Conservation (phyloP, 2,329 filamentous ascomycete species). For the Whalleya microplaca region DNA sequence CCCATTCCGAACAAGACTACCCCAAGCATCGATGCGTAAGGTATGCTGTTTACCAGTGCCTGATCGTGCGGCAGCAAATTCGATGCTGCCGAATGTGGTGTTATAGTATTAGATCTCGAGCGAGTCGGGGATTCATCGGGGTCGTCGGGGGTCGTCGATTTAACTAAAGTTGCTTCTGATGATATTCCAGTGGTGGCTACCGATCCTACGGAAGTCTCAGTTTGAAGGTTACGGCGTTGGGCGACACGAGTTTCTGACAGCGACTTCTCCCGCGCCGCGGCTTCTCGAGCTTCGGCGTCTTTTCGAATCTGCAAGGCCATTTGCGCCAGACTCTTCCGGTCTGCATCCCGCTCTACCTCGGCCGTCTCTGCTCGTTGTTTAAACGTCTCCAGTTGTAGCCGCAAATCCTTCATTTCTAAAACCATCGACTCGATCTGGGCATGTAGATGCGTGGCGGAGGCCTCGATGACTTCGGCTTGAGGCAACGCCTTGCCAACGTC, state of each 20-base stretch:
- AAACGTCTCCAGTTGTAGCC: constrained; percentile 77
- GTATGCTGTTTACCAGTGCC: constrained; percentile 60
- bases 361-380: constrained; percentile 78
- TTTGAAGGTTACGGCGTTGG: constrained; percentile 26
- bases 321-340: constrained; percentile 77
- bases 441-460: constrained; percentile 57
- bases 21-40: constrained; percentile 81
- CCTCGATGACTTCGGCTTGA: constrained; percentile 41
- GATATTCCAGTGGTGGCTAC: constrained; percentile 17
- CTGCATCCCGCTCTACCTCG: constrained; percentile 74
- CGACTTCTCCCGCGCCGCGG: constrained; percentile 46
- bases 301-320: constrained; percentile 83
- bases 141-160: constrained; percentile 38
- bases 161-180: constrained; percentile 30
- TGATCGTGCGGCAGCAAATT: constrained; percentile 48
- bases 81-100: constrained; percentile 45
- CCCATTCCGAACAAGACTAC: constrained; percentile 82
- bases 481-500: constrained; percentile 28
- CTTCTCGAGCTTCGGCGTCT: constrained; percentile 61
- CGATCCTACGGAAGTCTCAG: constrained; percentile 22
- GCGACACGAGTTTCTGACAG: constrained; percentile 39
- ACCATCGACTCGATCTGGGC: constrained; percentile 76
- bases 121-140: constrained; percentile 46
- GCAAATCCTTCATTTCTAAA: constrained; percentile 79
- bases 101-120: constrained; percentile 55